A percentile compares a stretch with the other conserved stretches of the same genome.
These are phyloP conservation scores for Alternaria viburni DNA, from an alignment of 2,329 filamentous ascomycete genomes.

Conservation along the genomic window DNA sequence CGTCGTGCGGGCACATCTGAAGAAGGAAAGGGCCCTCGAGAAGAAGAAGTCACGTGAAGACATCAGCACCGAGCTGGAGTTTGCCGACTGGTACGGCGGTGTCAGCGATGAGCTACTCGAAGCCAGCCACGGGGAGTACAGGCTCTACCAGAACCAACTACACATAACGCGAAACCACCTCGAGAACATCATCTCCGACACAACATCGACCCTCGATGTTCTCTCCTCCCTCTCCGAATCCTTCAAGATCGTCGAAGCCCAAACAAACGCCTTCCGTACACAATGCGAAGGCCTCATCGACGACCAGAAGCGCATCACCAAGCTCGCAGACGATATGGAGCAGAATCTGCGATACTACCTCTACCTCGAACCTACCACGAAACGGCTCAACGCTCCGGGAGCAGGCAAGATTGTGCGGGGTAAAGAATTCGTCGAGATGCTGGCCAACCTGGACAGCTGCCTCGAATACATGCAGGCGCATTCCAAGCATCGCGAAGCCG, in stretches of 20 bases:
- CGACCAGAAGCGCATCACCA: constrained; percentile 80
- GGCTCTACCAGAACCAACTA: constrained; percentile 83
- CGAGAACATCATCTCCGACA: constrained; percentile 77
- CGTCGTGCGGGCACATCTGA: constrained; percentile 63
- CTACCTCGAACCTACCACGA: constrained; percentile 88
- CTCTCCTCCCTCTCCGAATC: constrained; percentile 82
- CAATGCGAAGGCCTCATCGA: constrained; percentile 87
- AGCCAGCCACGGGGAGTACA: constrained; percentile 83
- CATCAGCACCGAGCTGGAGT: constrained; percentile 65
- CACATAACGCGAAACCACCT: constrained; percentile 82
- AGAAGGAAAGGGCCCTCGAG: constrained; percentile 55
- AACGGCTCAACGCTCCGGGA: constrained; percentile 88
- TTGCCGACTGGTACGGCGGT: constrained; percentile 64
- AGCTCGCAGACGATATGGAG: constrained; percentile 81
- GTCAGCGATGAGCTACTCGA: constrained; percentile 74
- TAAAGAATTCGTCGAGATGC: constrained; percentile 84
- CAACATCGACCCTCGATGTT: constrained; percentile 75
- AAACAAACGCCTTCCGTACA: constrained; percentile 90
- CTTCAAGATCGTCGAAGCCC: constrained; percentile 84
- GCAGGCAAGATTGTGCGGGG: constrained; percentile 85
- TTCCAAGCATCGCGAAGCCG: constrained; percentile 83
- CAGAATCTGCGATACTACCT: constrained; percentile 94
- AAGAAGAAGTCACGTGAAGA: constrained; percentile 49
- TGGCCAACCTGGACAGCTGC: constrained; percentile 86
- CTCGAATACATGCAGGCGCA: constrained; percentile 91